Percentiles rank a stretch among this genome's conserved stretches.
phyloP scores from a whole-genome alignment of 2,329 filamentous ascomycete genomes.

The Arachnopeziza araneosa region DNA sequence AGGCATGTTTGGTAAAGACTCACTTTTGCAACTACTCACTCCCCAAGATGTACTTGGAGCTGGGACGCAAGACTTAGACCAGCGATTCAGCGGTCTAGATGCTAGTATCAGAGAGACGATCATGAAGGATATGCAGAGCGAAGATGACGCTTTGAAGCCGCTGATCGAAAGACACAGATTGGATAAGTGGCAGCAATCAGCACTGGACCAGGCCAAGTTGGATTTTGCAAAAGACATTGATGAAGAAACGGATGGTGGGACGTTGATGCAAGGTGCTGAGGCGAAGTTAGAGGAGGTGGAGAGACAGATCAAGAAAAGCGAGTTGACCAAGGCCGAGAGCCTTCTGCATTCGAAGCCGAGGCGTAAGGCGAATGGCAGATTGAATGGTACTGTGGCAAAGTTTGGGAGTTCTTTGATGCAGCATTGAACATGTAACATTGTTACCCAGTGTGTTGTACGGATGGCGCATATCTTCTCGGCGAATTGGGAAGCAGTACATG shows the following conservation, averaged over 20 bases:
- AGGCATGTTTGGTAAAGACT: constrained; percentile 37
- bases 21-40: constrained; percentile 40
- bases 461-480: not conserved
- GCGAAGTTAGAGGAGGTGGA: constrained; percentile 24
- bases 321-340: constrained; percentile 22
- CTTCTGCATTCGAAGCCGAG: constrained; percentile 21
- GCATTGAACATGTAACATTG: not conserved
- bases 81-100: constrained; percentile 54
- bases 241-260: constrained; percentile 22
- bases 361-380: constrained; percentile 16
- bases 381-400: constrained; percentile 5
- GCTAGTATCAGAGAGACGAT: constrained; percentile 62
- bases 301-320: constrained; percentile 23
- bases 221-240: constrained; percentile 33
- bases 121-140: constrained; percentile 63
- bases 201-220: constrained; percentile 33
- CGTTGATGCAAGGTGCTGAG: constrained; percentile 17
- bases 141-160: constrained; percentile 60
- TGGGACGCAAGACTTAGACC: constrained; percentile 55
- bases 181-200: constrained; percentile 58
- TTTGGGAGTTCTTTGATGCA: not conserved
- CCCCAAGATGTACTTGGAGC: constrained; percentile 54
- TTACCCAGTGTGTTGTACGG: not conserved
- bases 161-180: constrained; percentile 65
- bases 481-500: not conserved